phyloP scores from a whole-genome alignment of 192 early-diverging fungal species.

The Backusella westeae region DNA sequence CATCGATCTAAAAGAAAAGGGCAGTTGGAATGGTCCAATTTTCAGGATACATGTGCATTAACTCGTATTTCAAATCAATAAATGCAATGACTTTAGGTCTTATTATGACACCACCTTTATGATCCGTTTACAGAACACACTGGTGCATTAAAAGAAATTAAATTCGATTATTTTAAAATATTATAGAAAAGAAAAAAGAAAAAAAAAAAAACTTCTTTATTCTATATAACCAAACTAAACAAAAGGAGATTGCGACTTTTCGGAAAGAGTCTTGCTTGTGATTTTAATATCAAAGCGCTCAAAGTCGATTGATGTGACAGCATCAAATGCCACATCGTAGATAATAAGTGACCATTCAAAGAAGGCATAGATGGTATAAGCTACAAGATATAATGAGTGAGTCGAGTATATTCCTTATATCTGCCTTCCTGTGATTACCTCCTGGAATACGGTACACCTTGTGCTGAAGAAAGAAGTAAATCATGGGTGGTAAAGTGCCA shows the following conservation, averaged over 20 bases:
- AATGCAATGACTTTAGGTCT: too few relatives aligned
- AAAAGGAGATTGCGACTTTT: neutral
- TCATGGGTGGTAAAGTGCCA: constrained; percentile 66
- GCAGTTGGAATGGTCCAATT: too few relatives aligned
- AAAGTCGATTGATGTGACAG: constrained; percentile 65
- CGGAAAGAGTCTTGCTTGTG: neutral
- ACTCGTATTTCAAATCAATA: too few relatives aligned
- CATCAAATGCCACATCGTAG: constrained; percentile 72
- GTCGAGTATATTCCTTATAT: neutral
- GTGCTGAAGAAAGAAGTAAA: constrained; percentile 74
- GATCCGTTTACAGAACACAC: too few relatives aligned
- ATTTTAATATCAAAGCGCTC: constrained; percentile 38
- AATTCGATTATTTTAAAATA: neutral
- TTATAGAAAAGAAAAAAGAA: neutral
- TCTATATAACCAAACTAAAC: neutral
- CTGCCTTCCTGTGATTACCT: constrained; percentile 30
- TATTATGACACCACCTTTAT: too few relatives aligned
- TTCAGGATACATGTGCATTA: too few relatives aligned
- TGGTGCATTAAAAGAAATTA: too few relatives aligned
- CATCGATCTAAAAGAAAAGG: too few relatives aligned
- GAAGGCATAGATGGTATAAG: constrained; percentile 76
- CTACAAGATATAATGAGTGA: constrained; percentile 21
- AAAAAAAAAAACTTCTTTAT: neutral
- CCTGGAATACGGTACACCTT: constrained; percentile 72
- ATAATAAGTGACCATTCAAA: constrained; percentile 81